A percentile compares a stretch with the other conserved stretches of the same genome.
These are phyloP conservation scores for Termitomyces eurrhizus DNA, from an alignment of 768 basidiomycete species.

Conservation along the genomic window DNA sequence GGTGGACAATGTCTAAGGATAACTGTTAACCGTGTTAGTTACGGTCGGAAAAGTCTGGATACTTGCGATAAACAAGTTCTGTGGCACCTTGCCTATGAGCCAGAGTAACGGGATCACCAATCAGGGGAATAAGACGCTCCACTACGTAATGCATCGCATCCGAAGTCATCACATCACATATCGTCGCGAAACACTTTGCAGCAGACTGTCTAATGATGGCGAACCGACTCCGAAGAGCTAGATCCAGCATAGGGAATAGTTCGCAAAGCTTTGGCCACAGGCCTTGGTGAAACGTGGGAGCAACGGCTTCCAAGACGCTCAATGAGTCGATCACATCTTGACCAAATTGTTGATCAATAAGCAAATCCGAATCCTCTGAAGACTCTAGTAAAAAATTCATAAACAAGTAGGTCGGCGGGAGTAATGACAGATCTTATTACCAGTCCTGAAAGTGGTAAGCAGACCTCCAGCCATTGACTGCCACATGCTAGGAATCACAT, in stretches of 20 bases:
- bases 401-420: not conserved
- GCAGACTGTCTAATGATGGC: conserved; percentile 89
- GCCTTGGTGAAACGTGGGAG: conserved; percentile 66
- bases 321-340: conserved; percentile 93
- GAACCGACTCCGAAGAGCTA: conserved; percentile 80
- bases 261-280: conserved; percentile 67
- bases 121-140: conserved; percentile 72
- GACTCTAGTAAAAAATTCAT: conserved; percentile 34
- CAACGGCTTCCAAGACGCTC: conserved; percentile 82
- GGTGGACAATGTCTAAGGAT: conserved; percentile 78
- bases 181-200: conserved; percentile 80
- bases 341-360: conserved; percentile 70
- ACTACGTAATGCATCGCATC: conserved; percentile 91
- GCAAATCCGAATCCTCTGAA: conserved; percentile 52
- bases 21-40: conserved; percentile 5
- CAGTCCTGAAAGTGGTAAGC: conserved; percentile 57
- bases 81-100: conserved; percentile 85
- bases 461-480: conserved; percentile 84
- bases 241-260: conserved; percentile 71
- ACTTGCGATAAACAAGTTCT: conserved; percentile 89
- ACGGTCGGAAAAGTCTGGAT: not conserved
- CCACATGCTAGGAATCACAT: conserved; percentile 92
- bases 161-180: conserved; percentile 82
- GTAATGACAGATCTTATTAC: conserved; percentile 36
- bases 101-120: conserved; percentile 73